A percentile compares a stretch with the other conserved stretches of the same genome.
These are phyloP conservation scores for Pinus taeda DNA, from an alignment of 75 land plant species.

Conservation along the genomic window DNA sequence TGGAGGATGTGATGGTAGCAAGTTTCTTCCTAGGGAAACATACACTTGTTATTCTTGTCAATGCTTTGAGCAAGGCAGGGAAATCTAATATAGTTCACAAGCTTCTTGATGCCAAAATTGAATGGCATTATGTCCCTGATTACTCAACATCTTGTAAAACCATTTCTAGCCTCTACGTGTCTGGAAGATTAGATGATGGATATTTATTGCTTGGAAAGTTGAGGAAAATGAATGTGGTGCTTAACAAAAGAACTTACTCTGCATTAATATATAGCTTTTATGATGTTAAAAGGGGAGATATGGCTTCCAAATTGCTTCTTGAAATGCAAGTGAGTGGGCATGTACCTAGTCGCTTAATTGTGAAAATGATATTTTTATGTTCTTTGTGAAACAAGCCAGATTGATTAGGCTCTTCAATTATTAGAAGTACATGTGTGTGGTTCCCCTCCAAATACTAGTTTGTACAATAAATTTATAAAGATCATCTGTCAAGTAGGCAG, in stretches of 20 bases:
- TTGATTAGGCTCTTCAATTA: constrained; percentile 19
- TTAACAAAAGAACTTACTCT: constrained; percentile 1
- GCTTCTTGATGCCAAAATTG: constrained; percentile 28
- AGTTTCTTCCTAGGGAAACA: constrained; percentile 37
- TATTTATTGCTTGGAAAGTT: constrained; percentile 20
- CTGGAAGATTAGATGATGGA: constrained; percentile 41
- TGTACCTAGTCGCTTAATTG: constrained; percentile 17
- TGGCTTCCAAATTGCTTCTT: constrained; percentile 31
- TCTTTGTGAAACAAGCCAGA: constrained; percentile 26
- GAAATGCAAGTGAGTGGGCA: constrained; percentile 51
- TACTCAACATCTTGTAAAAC: constrained; percentile 14
- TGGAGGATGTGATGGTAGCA: constrained; percentile 28
- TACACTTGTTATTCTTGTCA: constrained; percentile 36
- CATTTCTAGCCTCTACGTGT: constrained; percentile 32
- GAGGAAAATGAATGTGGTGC: constrained; percentile 7
- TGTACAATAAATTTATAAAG: constrained; percentile 49
- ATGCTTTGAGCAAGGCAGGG: constrained; percentile 33
- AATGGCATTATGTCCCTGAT: constrained; percentile 18
- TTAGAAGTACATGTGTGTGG: constrained; percentile 27
- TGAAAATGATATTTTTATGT: constrained; percentile 28
- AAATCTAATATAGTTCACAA: constrained; percentile 42
- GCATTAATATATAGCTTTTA: constrained; percentile 38
- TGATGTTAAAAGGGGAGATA: constrained; percentile 24
- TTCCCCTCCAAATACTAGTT: not conserved
- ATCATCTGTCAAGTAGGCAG: constrained; percentile 28